Conservation (phyloP, 805 yeast genomes). For the Saccharomycopsis schoenii region DNA sequence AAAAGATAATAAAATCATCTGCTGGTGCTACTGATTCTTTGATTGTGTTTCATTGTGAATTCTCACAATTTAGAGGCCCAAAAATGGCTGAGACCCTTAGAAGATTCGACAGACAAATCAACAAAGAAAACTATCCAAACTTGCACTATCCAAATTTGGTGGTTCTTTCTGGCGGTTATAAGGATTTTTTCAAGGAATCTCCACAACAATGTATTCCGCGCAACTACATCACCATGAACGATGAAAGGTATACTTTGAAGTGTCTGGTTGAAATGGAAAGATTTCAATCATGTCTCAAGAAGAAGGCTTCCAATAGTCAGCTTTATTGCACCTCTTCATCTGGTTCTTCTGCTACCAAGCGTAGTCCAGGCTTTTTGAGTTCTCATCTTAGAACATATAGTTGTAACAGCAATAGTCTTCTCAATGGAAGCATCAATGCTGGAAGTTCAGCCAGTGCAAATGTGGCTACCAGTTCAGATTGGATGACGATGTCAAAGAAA, state of each 20-base stretch:
- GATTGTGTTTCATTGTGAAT: constrained; percentile 89
- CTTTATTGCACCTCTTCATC: background rate
- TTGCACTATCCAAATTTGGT: constrained; percentile 83
- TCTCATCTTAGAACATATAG: background rate
- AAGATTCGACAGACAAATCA: constrained; percentile 67
- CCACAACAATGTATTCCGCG: constrained; percentile 60
- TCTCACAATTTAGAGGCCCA: constrained; percentile 90
- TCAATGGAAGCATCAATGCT: background rate
- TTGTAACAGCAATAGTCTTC: background rate
- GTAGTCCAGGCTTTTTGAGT: background rate
- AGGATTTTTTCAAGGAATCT: constrained; percentile 54
- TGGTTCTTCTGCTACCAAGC: background rate
- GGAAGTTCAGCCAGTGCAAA: background rate
- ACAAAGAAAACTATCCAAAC: constrained; percentile 68
- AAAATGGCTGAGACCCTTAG: constrained; percentile 80
- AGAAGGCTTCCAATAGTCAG: background rate
- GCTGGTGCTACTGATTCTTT: constrained; percentile 27
- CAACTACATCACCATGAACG: constrained; percentile 82
- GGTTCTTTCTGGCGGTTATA: constrained; percentile 87
- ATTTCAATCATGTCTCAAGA: constrained; percentile 24
- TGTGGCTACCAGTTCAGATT: background rate
- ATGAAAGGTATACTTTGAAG: constrained; percentile 37
- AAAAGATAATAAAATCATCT: constrained; percentile 21
- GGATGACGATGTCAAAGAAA: background rate
- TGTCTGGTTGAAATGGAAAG: constrained; percentile 46